Conservation (phyloP, 805 yeast genomes). For the Lipomyces chichibuensis region DNA sequence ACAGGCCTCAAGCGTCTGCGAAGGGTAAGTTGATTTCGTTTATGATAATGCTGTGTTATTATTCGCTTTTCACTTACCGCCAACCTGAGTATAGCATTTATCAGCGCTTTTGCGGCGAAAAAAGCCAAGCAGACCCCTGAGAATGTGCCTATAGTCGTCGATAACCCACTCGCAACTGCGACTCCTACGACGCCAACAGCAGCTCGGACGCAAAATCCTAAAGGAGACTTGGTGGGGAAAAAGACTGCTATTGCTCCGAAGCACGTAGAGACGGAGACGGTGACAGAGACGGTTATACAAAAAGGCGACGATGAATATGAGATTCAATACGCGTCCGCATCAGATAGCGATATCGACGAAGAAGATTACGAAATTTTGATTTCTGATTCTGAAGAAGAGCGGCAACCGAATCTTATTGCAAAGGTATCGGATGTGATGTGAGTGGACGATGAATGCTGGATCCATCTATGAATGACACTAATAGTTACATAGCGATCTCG, state of each 20-base stretch:
- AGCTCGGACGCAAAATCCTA: not conserved
- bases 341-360: conserved; percentile 1
- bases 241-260: not conserved
- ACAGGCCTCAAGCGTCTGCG: conserved; percentile 14
- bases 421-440: not conserved
- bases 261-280: not conserved
- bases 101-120: conserved; percentile 15
- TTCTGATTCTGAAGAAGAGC: conserved; percentile 13
- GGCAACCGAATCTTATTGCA: not conserved
- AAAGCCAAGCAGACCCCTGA: not conserved
- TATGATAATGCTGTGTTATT: not conserved
- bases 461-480: not conserved
- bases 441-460: not conserved
- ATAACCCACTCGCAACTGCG: not conserved
- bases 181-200: not conserved
- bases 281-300: not conserved
- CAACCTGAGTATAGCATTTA: conserved; percentile 12
- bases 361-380: conserved; percentile 8
- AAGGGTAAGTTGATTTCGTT: conserved; percentile 11
- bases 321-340: conserved; percentile 9
- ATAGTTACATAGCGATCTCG: conserved; percentile 11
- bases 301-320: conserved; percentile 4
- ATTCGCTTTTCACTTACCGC: not conserved
- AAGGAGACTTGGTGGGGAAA: not conserved
- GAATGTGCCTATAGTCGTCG: not conserved